Percentiles rank a stretch among this genome's conserved stretches.
Evolutionary conservation across 495 filamentous ascomycete genomes (phyloP).

Genomic region (Tetracladium setigerum): DNA sequence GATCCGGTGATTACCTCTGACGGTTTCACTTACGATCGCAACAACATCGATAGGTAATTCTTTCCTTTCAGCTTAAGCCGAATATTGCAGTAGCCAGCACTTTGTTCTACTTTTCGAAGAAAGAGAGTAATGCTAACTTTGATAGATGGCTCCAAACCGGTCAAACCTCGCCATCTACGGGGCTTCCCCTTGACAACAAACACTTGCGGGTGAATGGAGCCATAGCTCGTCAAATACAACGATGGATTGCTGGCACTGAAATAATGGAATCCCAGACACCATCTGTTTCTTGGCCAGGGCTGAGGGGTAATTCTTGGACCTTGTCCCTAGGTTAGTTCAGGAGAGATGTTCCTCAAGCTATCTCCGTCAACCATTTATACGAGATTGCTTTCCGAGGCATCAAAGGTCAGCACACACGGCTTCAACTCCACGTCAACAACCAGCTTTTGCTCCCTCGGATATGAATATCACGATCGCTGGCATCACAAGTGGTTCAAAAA

Average conservation of each 20-base stretch:
- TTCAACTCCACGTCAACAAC: slow-evolving; percentile 12
- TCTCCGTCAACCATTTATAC: slow-evolving; percentile 13
- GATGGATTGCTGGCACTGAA: slow-evolving; percentile 8
- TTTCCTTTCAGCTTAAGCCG: too few relatives aligned
- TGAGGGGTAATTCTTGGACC: too few relatives aligned
- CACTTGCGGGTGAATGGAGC: slow-evolving; percentile 15
- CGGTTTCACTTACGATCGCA: slow-evolving; percentile 20
- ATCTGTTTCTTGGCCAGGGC: too few relatives aligned
- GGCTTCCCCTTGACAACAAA: slow-evolving; percentile 11
- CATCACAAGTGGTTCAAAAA: too few relatives aligned
- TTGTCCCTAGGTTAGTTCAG: slow-evolving; percentile 8
- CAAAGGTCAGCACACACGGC: slow-evolving; percentile 17
- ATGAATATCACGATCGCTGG: too few relatives aligned
- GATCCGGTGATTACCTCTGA: slow-evolving; percentile 24
- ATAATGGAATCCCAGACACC: slow-evolving; percentile 4
- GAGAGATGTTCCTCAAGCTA: background rate
- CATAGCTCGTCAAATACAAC: slow-evolving; percentile 1
- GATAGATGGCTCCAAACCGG: slow-evolving; percentile 23
- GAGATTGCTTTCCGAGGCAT: slow-evolving; percentile 21
- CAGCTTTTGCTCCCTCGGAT: background rate
- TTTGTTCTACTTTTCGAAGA: too few relatives aligned
- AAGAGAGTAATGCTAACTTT: too few relatives aligned
- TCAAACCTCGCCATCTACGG: slow-evolving; percentile 23
- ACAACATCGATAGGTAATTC: slow-evolving; percentile 5
- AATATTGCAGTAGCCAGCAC: too few relatives aligned